Evolutionary conservation across 495 filamentous ascomycete genomes (phyloP), one percentile per base, ranked within the genome.

Genomic region (Hyaloscypha bicolor): DNA sequence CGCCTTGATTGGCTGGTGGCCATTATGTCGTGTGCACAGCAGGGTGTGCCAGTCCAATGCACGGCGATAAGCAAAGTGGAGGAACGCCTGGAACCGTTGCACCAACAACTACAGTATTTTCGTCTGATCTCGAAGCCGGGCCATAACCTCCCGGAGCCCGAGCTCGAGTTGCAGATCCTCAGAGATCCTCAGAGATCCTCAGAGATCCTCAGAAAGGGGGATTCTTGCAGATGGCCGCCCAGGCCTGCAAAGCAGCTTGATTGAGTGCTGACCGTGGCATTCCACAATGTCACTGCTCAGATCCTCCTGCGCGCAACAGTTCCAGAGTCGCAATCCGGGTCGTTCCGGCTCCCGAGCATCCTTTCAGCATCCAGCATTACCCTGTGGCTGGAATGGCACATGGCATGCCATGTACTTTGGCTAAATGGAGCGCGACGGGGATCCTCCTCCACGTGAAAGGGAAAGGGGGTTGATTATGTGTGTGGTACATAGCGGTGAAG

Each of bases 21-120:
- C 42, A 48, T 14, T 19, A 4, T 14, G 42, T 19, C 4, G 11
- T 19, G 42, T 48, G 42, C 16, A 19, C 42, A 48, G 16, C 11
- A 48, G 42, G 42, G 42, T 4, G 9, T 48, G 11, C 42, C 42
- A 32, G 53, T 25, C 53, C 53, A 6, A 56, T 56, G 53, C 63
- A 65, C 37, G 55, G 63, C 63, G 63, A 65, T 65, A 65, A 65
- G 63, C 51, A 57, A 48, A 12, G 42, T 48, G 8, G 42, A 48
- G 42, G 42, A 48, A 48, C 42, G 42, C 16, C 42, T 48, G 42
- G 42, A 48, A 48, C 35, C 35, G 3, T 37, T 6, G 29, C 19
- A 37, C 56, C 29, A 59, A 35, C 32, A 25, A 25, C 25, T 2
- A 25, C 25, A 25, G 25, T 32, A 14, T 59, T 59, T 55, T 48